Percentiles rank a stretch among this genome's conserved stretches.
Evolutionary conservation across 306 rosid genomes (phyloP).

Genomic region (Sechiopsis laciniata): DNA sequence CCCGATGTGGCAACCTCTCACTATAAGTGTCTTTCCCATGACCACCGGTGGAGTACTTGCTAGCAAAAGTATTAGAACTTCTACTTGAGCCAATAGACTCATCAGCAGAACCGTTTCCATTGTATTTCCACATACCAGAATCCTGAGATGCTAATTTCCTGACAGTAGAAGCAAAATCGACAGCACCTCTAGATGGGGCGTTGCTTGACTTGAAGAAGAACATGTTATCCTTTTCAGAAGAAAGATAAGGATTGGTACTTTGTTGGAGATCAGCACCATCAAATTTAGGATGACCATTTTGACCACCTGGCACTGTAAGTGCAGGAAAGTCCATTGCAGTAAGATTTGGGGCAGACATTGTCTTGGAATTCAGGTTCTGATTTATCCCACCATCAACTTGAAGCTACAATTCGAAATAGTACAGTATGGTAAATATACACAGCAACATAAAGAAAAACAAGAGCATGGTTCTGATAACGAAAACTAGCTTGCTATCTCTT

Average conservation of each 20-base stretch:
- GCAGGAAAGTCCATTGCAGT: slow-evolving; percentile 81
- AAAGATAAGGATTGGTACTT: slow-evolving; percentile 46
- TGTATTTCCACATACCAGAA: slow-evolving; percentile 85
- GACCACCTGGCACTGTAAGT: slow-evolving; percentile 54
- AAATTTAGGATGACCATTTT: slow-evolving; percentile 46
- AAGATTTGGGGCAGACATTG: slow-evolving; percentile 64
- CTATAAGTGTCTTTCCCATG: slow-evolving; percentile 56
- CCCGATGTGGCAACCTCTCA: slow-evolving; percentile 62
- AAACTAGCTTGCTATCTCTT: not conserved
- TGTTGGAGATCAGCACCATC: slow-evolving; percentile 64
- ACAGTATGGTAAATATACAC: not conserved
- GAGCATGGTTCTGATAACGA: not conserved
- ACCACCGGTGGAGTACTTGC: slow-evolving; percentile 50
- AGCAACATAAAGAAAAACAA: not conserved
- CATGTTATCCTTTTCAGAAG: slow-evolving; percentile 62
- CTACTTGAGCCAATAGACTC: slow-evolving; percentile 52
- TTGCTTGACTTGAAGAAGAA: slow-evolving; percentile 69
- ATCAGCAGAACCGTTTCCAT: slow-evolving; percentile 65
- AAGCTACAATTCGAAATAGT: slow-evolving; percentile 52
- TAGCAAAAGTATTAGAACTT: slow-evolving; percentile 52
- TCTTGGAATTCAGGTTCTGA: slow-evolving; percentile 69
- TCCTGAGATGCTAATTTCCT: slow-evolving; percentile 87
- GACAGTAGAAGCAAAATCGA: slow-evolving; percentile 90
- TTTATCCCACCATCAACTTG: slow-evolving; percentile 76
- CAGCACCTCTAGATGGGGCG: slow-evolving; percentile 59